phyloP scores from a whole-genome alignment of 2,329 filamentous ascomycete species.

The Fusarium anguioides region DNA sequence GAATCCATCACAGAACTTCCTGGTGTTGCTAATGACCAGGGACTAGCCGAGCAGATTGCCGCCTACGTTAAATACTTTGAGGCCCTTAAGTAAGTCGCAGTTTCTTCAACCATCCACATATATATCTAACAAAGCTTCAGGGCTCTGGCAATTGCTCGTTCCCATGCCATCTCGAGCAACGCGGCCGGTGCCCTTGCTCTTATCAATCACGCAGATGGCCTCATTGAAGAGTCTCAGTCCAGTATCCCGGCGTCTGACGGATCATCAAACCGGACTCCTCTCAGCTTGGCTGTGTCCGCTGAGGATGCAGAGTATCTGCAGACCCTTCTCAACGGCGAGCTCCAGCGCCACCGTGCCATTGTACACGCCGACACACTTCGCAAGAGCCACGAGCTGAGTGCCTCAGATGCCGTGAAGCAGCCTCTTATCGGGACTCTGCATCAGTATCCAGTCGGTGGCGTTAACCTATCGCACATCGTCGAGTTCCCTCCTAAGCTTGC shows the following conservation, averaged over 20 bases:
- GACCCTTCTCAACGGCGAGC: conserved; percentile 73
- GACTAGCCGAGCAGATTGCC: conserved; percentile 81
- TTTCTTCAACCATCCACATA: background rate
- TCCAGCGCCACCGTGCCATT: conserved; percentile 84
- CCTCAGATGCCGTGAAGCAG: conserved; percentile 34
- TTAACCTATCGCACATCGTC: conserved; percentile 84
- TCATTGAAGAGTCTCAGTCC: conserved; percentile 66
- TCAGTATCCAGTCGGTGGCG: conserved; percentile 76
- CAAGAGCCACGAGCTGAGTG: conserved; percentile 59
- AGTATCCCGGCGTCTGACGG: conserved; percentile 55
- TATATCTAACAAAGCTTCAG: conserved; percentile 55
- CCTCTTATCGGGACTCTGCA: conserved; percentile 81
- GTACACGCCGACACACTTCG: conserved; percentile 81
- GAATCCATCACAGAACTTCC: conserved; percentile 90
- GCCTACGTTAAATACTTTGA: conserved; percentile 85
- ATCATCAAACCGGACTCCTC: conserved; percentile 56
- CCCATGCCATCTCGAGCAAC: conserved; percentile 79
- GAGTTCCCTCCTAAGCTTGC: conserved; percentile 86
- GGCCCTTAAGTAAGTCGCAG: conserved; percentile 77
- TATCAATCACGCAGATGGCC: conserved; percentile 75
- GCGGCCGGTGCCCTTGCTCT: conserved; percentile 86
- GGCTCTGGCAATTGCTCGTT: conserved; percentile 85
- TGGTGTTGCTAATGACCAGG: conserved; percentile 85
- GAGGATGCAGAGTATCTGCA: conserved; percentile 69
- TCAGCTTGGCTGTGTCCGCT: conserved; percentile 74